Evolutionary conservation across 495 filamentous ascomycete species (phyloP).

Genomic region (Penicillium canescens): DNA sequence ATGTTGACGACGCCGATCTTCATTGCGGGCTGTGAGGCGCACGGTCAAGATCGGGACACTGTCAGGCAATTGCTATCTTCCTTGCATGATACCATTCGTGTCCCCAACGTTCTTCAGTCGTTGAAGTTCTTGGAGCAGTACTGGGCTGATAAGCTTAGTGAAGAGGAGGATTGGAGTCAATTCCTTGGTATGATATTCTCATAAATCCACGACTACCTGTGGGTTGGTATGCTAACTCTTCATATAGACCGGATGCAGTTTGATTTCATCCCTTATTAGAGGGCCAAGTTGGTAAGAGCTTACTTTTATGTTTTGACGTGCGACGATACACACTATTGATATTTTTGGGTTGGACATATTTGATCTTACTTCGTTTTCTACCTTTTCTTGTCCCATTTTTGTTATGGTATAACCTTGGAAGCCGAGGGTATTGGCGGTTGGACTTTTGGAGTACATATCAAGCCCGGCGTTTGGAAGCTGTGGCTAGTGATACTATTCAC

Average conservation of each 20-base stretch:
- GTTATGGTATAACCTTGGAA: background rate
- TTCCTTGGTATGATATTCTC: conserved; percentile 36
- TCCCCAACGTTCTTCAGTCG: conserved; percentile 49
- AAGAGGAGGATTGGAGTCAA: conserved; percentile 47
- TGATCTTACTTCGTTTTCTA: background rate
- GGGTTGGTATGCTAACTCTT: conserved; percentile 12
- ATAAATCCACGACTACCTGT: background rate
- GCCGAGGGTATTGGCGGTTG: background rate
- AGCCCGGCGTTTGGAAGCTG: conserved; percentile 1
- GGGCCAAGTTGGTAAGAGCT: background rate
- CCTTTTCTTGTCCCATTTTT: background rate
- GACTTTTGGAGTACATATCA: background rate
- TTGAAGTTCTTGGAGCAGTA: conserved; percentile 47
- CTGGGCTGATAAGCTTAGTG: conserved; percentile 38
- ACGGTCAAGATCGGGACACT: conserved; percentile 38
- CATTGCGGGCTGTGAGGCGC: conserved; percentile 47
- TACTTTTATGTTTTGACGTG: conserved; percentile 22
- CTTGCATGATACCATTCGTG: conserved; percentile 44
- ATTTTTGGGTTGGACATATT: conserved; percentile 7
- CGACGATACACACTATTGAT: conserved; percentile 15
- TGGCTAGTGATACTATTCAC: background rate
- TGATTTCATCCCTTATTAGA: conserved; percentile 49
- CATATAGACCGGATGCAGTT: conserved; percentile 45
- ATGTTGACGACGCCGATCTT: conserved; percentile 50
- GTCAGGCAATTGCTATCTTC: conserved; percentile 35